Evolutionary conservation across 805 yeast genomes (phyloP), one percentile per base, ranked within the genome.

Genomic region (Nakazawaea peltata): DNA sequence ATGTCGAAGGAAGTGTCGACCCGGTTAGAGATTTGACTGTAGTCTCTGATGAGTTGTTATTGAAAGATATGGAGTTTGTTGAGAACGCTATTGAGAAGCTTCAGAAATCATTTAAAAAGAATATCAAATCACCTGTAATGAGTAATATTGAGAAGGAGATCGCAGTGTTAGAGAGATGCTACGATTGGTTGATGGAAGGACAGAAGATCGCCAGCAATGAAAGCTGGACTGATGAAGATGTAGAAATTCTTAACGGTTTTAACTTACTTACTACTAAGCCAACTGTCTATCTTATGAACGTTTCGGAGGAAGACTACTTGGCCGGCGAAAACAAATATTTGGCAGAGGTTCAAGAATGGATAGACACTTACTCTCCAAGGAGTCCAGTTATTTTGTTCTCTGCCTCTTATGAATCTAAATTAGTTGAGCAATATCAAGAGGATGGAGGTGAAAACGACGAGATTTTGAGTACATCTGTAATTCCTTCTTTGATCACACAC

Each of bases 11-110:
- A 57, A 96, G 88, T 51, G 98, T 92, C 43, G 78, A 92, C 63
- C 98, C 98, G 44, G 79, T 75, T 34, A 84, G 95, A 57, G 98
- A 92, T 65, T 74, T 92, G 64, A 92, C 84, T 46, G 90, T 92
- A 57, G 85, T 92, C 56, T 71, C 73, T 47, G 84, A 82, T 45
- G 98, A 92, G 69, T 75, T 92, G 62, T 81, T 96, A 66, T 72
- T 90, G 57, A 92, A 92, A 68, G 98, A 92, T 64, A 87, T 92
- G 49, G 98, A 92, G 65, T 92, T 92, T 65, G 78, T 77, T 28
- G 62, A 63, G 40, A 73, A 69, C 25, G 69, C 81, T 9, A 23
- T 51, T 3, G 60, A 52, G 26, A 50, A 69, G 79, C 58, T 74
- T 71, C 55, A 94, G 73, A 68, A 78, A 73, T 53, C 73, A 77